These are phyloP conservation scores for Xylaria sp. DNA, from an alignment of 2,329 filamentous ascomycete genomes.

Conservation along the genomic window DNA sequence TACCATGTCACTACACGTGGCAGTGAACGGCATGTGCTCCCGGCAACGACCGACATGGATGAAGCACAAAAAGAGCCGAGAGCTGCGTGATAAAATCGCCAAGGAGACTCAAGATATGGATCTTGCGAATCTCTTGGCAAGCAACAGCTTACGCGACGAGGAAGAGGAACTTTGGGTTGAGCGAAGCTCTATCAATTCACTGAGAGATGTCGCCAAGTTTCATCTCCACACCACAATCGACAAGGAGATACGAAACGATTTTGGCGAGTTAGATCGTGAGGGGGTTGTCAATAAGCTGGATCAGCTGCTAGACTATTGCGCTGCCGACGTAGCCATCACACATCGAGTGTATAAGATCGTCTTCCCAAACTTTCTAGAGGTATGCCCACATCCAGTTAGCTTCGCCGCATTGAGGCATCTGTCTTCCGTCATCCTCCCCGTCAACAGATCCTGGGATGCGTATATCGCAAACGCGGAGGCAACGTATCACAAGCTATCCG, in stretches of 20 bases:
- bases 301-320: slow-evolving; percentile 91
- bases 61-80: slow-evolving; percentile 91
- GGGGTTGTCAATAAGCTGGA: slow-evolving; percentile 79
- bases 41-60: slow-evolving; percentile 97
- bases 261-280: slow-evolving; percentile 80
- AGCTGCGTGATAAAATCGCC: slow-evolving; percentile 82
- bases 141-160: slow-evolving; percentile 75
- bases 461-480: slow-evolving; percentile 88
- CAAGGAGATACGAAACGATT: slow-evolving; percentile 86
- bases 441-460: slow-evolving; percentile 86
- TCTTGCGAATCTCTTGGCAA: slow-evolving; percentile 76
- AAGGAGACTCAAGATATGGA: slow-evolving; percentile 77
- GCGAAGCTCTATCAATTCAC: slow-evolving; percentile 91
- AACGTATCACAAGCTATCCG: slow-evolving; percentile 80
- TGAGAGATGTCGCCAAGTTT: slow-evolving; percentile 95
- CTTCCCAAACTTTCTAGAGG: slow-evolving; percentile 87
- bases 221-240: slow-evolving; percentile 93
- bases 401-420: slow-evolving; percentile 94
- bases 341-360: slow-evolving; percentile 95
- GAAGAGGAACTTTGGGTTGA: slow-evolving; percentile 97
- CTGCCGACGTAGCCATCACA: slow-evolving; percentile 91
- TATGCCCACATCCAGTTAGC: slow-evolving; percentile 96
- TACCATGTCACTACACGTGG: slow-evolving; percentile 98
- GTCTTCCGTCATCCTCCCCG: slow-evolving; percentile 91
- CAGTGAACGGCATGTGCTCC: slow-evolving; percentile 99